Percentiles rank a stretch among this genome's conserved stretches.
Evolutionary conservation across 2,329 filamentous ascomycete species (phyloP).

Genomic region (Stemphylium vesicarium): DNA sequence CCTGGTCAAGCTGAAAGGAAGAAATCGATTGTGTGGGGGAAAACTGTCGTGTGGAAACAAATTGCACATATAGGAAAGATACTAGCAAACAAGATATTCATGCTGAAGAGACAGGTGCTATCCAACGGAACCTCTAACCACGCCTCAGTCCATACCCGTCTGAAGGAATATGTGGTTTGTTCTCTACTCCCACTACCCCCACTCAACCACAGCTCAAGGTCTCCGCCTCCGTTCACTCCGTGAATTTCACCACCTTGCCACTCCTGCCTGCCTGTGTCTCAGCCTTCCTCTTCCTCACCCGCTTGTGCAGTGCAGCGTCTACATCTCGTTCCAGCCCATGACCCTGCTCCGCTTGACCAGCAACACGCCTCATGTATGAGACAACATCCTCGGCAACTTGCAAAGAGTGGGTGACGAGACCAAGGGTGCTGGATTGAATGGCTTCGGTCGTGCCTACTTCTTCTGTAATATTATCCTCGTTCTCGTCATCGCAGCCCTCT

Average conservation of each 20-base stretch:
- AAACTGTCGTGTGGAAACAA: too few species aligned
- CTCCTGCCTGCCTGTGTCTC: not conserved
- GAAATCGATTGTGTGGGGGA: slow-evolving; percentile 9
- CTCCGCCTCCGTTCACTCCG: too few species aligned
- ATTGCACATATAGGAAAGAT: too few species aligned
- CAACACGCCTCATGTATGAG: not conserved
- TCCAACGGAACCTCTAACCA: too few species aligned
- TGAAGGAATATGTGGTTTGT: too few species aligned
- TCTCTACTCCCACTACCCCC: too few species aligned
- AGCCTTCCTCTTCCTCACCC: not conserved
- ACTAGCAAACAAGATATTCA: too few species aligned
- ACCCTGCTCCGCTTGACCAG: not conserved
- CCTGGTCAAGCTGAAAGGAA: slow-evolving; percentile 10
- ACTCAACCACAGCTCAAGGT: too few species aligned
- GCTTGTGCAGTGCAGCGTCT: not conserved
- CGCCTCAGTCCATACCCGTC: too few species aligned
- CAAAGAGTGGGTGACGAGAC: not conserved
- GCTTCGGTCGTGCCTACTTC: not conserved
- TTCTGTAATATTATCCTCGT: not conserved
- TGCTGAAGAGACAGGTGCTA: too few species aligned
- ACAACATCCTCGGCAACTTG: not conserved
- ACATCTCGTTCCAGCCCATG: not conserved
- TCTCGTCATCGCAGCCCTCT: not conserved
- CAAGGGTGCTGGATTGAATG: not conserved
- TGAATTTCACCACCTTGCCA: too few species aligned